Evolutionary conservation across 176 grass and related monocot species (phyloP), one percentile per base, ranked within the genome.

Genomic region (sorghum (Sorghum bicolor)): DNA sequence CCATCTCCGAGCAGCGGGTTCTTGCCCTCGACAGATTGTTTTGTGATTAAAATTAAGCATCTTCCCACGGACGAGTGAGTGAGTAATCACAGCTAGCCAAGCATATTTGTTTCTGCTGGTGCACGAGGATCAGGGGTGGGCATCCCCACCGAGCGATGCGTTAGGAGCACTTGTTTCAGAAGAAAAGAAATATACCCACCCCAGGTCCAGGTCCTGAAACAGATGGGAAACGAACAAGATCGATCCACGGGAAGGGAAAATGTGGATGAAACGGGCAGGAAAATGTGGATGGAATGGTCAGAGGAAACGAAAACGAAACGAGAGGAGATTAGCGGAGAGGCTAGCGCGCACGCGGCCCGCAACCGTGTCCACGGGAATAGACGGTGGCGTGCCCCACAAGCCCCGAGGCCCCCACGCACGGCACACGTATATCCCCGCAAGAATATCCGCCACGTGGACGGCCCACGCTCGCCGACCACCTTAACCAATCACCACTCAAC

Each of bases 381-480:
- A 15, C n/a, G 65, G 83, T 72, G 85, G 70, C 88, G 90, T 90
- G 85, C 64, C 87, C 86, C 90, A 67, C 88, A 90, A 80, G 84
- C 84, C 68, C 68, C 40, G 62, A 80, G 16, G 22, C 43, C 25
- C 7, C 33, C 44, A 25, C 28, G 70, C 68, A 87, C 85, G 82
- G 31, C 31, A 32, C 31, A 32, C 31, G 31, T 65, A 90, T 84
- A 84, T 87, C 31, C 79, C 48, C 44, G 52, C 53, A 48, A 8
- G 77, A 91, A 85, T 89, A 83, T 88, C 84, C 84, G 91, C 91
- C 94, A 97, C 91, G 94, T 94, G 91, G 86, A 90, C 91, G 89
- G 91, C 74, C 87, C 62, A 73, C 66, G 76, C n/a, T 41, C 74
- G 43, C 82, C 40, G 80, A 80, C 84, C 84, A 67, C 74, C 67